Evolutionary conservation across 1,139 yeast genomes (phyloP).

Genomic region (Hanseniaspora uvarum): DNA sequence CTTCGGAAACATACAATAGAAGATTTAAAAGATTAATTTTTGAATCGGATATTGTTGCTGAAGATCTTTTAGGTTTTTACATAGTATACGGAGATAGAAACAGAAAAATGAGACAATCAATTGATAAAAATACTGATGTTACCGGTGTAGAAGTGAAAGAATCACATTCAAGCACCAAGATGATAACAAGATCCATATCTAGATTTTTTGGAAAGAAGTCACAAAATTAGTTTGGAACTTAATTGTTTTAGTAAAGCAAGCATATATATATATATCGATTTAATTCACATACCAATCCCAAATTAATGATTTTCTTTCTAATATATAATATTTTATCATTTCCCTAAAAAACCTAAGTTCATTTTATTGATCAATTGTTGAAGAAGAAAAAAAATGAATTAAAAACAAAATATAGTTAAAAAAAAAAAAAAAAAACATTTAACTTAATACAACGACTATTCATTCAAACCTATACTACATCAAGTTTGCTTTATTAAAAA

Average conservation of each 20-base stretch:
- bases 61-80: slow-evolving; percentile 9
- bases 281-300: too few relatives aligned
- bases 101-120: neutral
- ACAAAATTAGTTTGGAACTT: neutral
- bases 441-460: too few relatives aligned
- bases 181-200: slow-evolving; percentile 15
- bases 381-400: too few relatives aligned
- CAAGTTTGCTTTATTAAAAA: too few relatives aligned
- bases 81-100: slow-evolving; percentile 11
- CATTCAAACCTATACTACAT: too few relatives aligned
- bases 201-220: slow-evolving; percentile 6
- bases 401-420: too few relatives aligned
- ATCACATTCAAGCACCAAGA: neutral
- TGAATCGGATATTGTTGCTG: neutral
- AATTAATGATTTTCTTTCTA: too few relatives aligned
- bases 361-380: too few relatives aligned
- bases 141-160: neutral
- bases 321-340: too few relatives aligned
- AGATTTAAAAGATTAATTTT: slow-evolving; percentile 3
- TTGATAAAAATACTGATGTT: neutral
- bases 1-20: neutral
- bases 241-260: neutral
- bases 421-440: too few relatives aligned
- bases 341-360: too few relatives aligned
- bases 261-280: too few relatives aligned